Conservation (phyloP, 2,329 filamentous ascomycete species). For the Grosmannia serpens region DNA sequence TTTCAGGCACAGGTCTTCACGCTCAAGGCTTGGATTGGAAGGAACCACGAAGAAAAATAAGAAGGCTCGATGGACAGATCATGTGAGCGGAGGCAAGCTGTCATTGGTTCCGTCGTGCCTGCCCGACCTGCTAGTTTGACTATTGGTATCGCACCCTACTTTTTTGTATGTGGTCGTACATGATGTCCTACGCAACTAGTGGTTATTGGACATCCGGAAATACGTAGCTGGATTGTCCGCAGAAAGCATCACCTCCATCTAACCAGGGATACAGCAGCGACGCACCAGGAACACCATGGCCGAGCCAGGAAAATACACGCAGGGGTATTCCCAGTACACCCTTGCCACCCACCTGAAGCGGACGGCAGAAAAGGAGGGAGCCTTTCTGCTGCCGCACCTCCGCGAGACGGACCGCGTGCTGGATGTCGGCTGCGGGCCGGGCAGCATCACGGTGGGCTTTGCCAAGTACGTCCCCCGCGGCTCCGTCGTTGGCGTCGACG, state of each 20-base stretch:
- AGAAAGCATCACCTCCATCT: too few species aligned
- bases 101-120: background rate
- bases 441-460: conserved; percentile 34
- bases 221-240: too few species aligned
- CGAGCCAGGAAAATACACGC: background rate
- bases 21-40: too few species aligned
- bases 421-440: conserved; percentile 37
- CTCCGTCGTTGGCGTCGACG: conserved; percentile 27
- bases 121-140: background rate
- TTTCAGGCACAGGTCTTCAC: too few species aligned
- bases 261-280: background rate
- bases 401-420: conserved; percentile 26
- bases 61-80: too few species aligned
- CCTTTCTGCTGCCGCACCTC: conserved; percentile 30
- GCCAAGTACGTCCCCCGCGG: conserved; percentile 27
- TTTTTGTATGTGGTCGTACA: too few species aligned
- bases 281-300: background rate
- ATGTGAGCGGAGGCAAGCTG: background rate
- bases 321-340: conserved; percentile 14
- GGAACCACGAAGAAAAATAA: too few species aligned
- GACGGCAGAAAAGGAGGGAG: conserved; percentile 30
- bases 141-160: too few species aligned
- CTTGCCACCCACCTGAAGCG: conserved; percentile 26
- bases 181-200: too few species aligned
- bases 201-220: too few species aligned